Base-by-base conservation (phyloP, 2,329 filamentous ascomycete genomes). In the Chaetomium strumarium region DNA sequence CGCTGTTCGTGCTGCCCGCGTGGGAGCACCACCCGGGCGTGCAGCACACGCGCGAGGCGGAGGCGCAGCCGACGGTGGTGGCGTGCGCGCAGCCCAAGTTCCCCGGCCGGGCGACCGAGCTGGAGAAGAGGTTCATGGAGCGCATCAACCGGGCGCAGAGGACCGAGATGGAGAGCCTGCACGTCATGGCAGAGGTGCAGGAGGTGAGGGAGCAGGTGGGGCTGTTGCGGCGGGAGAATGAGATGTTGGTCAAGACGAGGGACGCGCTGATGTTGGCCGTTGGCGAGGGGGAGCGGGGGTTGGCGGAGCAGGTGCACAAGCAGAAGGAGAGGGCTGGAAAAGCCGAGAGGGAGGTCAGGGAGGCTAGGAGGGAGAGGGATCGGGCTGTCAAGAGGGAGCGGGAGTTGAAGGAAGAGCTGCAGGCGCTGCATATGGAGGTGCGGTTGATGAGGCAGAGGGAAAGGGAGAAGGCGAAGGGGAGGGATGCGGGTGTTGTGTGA, bases 1-100 rank as follows among this genome's bases (percentile, higher is more conserved):
- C 78, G 44, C 66, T 83, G 53, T 81, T 81, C 60, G 65, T 82
- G 8, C 66, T 80, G 29, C 79, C 78, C 1, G 78, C 73, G 3
- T 72, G 72, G 52, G 67, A 70, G 12, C 64, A 70, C 19, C 76
- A 80, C 50, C 74, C 78, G 0, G 70, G 65, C 17, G 69, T 72
- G 7, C 62, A 65, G 52, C 64, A 71, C 30, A 80, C 76, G 1
- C 65, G 68, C n/a, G 63, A 69, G 49, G 66, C 76, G 20, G 77
- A 80, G 63, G 59, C 59, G 17, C 66, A 66, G 16, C 77, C 77
- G 10, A 76, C 62, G 10, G 61, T 70, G 1, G 64, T 70, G 37
- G 56, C 62, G 24, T 58, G 61, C 5, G 57, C 61, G 51, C 54
- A 59, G 56, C 62, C 64, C 20, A 55, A 49, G 46, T 63, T 58